Conservation (phyloP, 371 early-diverging fungal species). For the Dinochytrium kinnereticum region DNA sequence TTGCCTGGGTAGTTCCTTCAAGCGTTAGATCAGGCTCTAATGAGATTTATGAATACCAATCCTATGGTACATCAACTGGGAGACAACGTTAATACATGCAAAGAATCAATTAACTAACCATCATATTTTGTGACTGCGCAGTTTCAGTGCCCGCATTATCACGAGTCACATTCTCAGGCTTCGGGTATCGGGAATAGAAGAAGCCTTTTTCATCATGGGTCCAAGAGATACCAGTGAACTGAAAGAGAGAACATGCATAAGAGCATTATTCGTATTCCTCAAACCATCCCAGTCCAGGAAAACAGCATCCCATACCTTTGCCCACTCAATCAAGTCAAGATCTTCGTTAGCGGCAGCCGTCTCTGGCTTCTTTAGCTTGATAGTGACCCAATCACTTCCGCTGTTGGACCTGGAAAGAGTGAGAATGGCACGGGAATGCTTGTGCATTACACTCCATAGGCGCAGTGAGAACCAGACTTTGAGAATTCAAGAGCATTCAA, state of each 20-base stretch:
- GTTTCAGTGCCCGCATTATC: constrained; percentile 71
- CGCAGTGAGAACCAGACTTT: constrained; percentile 59
- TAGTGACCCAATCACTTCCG: constrained; percentile 67
- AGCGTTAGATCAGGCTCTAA: not conserved
- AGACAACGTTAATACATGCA: not conserved
- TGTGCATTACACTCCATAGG: constrained; percentile 38
- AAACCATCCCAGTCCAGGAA: no score
- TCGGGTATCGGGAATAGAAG: constrained; percentile 59
- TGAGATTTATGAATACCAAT: constrained; percentile 52
- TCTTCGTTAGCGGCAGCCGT: constrained; percentile 37
- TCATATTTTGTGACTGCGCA: constrained; percentile 53
- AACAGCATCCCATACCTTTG: constrained; percentile 4
- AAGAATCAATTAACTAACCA: constrained; percentile 36
- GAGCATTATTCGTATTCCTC: no score
- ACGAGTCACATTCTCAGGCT: constrained; percentile 45
- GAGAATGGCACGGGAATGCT: not conserved
- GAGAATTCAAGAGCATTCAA: constrained; percentile 50
- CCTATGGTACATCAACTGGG: constrained; percentile 50
- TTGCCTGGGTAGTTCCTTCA: not conserved
- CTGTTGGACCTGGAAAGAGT: constrained; percentile 30
- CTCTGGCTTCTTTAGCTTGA: constrained; percentile 49
- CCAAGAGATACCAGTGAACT: constrained; percentile 62
- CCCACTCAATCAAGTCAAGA: constrained; percentile 42
- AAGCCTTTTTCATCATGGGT: constrained; percentile 69
- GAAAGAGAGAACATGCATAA: no score